These are phyloP conservation scores for Coemansia sp. DNA, from an alignment of 192 early-diverging fungal genomes.

Conservation along the genomic window DNA sequence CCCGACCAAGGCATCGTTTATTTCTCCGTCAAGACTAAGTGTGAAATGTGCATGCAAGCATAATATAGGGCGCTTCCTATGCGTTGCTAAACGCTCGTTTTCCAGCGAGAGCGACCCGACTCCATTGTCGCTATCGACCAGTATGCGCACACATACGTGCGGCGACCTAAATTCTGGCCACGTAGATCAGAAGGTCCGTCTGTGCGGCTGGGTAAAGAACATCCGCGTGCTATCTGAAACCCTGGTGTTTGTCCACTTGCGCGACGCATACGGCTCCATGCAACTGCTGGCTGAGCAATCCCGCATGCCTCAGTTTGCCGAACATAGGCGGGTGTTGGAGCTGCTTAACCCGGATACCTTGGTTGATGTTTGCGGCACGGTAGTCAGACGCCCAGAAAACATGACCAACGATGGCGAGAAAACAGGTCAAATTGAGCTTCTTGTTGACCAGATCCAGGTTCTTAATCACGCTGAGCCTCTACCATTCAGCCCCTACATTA, in stretches of 20 bases:
- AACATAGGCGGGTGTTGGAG: conserved; percentile 33
- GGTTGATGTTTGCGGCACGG: conserved; percentile 64
- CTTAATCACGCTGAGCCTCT: conserved; percentile 63
- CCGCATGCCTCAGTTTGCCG: conserved; percentile 47
- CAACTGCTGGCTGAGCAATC: conserved; percentile 60
- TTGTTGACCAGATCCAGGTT: conserved; percentile 57
- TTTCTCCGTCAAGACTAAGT: conserved; percentile 1
- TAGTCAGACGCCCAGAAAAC: conserved; percentile 58
- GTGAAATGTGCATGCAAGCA: neutral
- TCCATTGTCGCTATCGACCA: conserved; percentile 20
- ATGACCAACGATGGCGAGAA: conserved; percentile 25
- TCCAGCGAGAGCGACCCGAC: conserved; percentile 2
- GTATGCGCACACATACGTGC: conserved; percentile 74
- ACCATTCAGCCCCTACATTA: conserved; percentile 38
- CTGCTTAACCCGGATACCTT: conserved; percentile 69
- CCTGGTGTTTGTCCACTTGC: conserved; percentile 74
- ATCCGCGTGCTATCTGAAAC: conserved; percentile 67
- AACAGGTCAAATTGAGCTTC: conserved; percentile 74
- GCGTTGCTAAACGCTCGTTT: neutral
- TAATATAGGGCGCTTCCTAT: conserved; percentile 4
- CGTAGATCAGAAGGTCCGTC: conserved; percentile 63
- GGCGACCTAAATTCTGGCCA: conserved; percentile 63
- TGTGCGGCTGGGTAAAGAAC: conserved; percentile 75
- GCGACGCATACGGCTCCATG: conserved; percentile 72
- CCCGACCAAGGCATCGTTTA: neutral